Percentiles rank a stretch among this genome's conserved stretches.
Evolutionary conservation across 208 protist species (phyloP).

Genomic region (Balamuthia mandrillaris): DNA sequence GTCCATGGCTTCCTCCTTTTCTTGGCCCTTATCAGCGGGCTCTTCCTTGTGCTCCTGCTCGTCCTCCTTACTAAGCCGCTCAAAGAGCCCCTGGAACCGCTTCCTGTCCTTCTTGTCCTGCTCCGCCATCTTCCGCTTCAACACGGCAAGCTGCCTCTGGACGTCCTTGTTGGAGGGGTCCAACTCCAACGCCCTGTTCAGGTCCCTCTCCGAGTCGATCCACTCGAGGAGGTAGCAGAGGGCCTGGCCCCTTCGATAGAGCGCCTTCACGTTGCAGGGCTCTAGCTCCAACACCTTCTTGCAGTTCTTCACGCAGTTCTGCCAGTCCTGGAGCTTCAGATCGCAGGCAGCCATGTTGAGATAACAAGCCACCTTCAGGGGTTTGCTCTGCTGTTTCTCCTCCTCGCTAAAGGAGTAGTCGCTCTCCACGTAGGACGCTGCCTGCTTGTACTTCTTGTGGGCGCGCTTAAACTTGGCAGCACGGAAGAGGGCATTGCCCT

Average conservation of each 20-base stretch:
- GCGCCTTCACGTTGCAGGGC: slow-evolving; percentile 4
- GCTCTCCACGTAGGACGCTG: slow-evolving; percentile 1
- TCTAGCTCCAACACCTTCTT: neutral
- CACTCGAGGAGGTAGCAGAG: slow-evolving; percentile 12
- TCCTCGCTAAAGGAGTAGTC: slow-evolving; percentile 27
- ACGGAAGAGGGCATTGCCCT: slow-evolving; percentile 34
- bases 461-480: slow-evolving; percentile 3
- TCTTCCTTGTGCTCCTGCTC: too few species aligned
- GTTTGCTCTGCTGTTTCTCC: neutral
- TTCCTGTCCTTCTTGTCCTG: slow-evolving; percentile 39
- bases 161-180: slow-evolving; percentile 36
- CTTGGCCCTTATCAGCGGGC: too few species aligned
- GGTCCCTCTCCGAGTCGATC: neutral
- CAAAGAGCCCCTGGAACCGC: neutral
- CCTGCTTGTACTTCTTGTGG: slow-evolving; percentile 42
- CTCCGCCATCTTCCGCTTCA: slow-evolving; percentile 37
- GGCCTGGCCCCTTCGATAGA: neutral
- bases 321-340: neutral
- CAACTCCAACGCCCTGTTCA: slow-evolving; percentile 9
- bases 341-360: neutral
- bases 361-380: neutral
- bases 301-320: neutral
- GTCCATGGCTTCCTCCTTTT: too few species aligned
- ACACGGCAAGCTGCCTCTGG: neutral
- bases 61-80: too few species aligned